Percentiles rank a stretch among this genome's conserved stretches.
These are phyloP conservation scores for Neotropicomus parvogracilis DNA, from an alignment of 1,284 basidiomycete species.

Conservation along the genomic window DNA sequence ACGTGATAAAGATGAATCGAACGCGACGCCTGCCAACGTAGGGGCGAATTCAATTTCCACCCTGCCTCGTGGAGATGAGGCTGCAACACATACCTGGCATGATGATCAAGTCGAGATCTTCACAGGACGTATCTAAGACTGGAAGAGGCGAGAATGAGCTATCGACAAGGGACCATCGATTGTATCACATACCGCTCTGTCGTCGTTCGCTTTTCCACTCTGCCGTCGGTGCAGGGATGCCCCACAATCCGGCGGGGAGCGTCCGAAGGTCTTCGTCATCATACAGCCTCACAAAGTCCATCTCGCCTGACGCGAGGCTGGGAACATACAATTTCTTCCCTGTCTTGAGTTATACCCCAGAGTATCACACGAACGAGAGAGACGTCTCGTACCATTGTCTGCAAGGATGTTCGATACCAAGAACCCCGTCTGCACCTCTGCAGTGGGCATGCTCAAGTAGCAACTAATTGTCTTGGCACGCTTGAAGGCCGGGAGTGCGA, in stretches of 20 bases:
- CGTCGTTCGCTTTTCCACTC: constrained; percentile 44
- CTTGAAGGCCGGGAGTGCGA: constrained; percentile 50
- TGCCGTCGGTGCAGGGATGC: constrained; percentile 64
- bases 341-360: constrained; percentile 26
- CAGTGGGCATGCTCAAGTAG: constrained; percentile 74
- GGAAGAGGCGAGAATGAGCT: constrained; percentile 6
- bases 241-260: constrained; percentile 63
- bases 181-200: constrained; percentile 45
- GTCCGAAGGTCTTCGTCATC: constrained; percentile 52
- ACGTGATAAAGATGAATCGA: constrained; percentile 64
- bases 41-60: constrained; percentile 7
- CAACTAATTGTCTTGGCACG: constrained; percentile 56
- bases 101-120: constrained; percentile 60
- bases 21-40: constrained; percentile 59
- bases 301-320: constrained; percentile 51
- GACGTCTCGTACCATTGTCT: constrained; percentile 23
- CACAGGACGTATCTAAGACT: constrained; percentile 45
- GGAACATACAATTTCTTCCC: constrained; percentile 71
- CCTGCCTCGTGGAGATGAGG: constrained; percentile 11
- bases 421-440: constrained; percentile 58
- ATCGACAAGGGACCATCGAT: constrained; percentile 1
- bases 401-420: constrained; percentile 33
- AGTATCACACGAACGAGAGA: neutral
- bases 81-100: constrained; percentile 53
- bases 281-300: constrained; percentile 66